Evolutionary conservation across 129 eudicot genomes (phyloP), one percentile per base, ranked within the genome.

Genomic region (Oenanthe sinensis): DNA sequence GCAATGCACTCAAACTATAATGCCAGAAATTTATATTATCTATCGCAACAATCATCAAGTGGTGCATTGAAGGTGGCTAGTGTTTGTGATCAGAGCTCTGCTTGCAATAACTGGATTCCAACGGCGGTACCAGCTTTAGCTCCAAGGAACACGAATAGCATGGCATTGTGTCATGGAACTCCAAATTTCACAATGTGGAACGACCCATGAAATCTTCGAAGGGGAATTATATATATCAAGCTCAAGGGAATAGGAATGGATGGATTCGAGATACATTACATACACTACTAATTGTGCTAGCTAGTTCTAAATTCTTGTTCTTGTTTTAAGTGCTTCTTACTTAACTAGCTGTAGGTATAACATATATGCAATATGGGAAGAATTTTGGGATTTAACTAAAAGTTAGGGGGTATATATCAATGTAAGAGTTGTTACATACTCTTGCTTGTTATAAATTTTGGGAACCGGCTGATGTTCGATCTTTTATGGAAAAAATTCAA

Each of bases 131-230:
- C 97, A 22, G 81, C 88, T 60, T 79, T 82, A 8, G 79, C 85
- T 40, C 75, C 87, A 2, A 82, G 85, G 68, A 65, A 87, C 43
- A 82, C 72, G 17, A 67, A 84, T 62, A 81, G 78, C 80, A 33
- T 88, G 78, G 89, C 79, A 22, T 77, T 82, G 33, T 84, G 84
- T 73, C 85, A 84, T n/a, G 88, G 88, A 47, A 54, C 85, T 12
- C 79, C 87, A 16, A 87, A 85, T 5, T 92, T 92, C 76, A 90
- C 91, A 1, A 86, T 83, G 22, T 92, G 97, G 96, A 90, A 88
- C 45, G 93, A 92, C 55, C 45, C 89, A 6, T 90, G 16, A 39
- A 45, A 4, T 6, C 14, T 33, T 20, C 10, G 68, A 13, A 7
- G 43, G 63, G 16, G 67, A 49, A 4, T 20, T 16, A 58, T 10